A percentile compares a stretch with the other conserved stretches of the same genome.
phyloP scores from a whole-genome alignment of 2,329 filamentous ascomycete genomes.

The Juglanconis juglandina region DNA sequence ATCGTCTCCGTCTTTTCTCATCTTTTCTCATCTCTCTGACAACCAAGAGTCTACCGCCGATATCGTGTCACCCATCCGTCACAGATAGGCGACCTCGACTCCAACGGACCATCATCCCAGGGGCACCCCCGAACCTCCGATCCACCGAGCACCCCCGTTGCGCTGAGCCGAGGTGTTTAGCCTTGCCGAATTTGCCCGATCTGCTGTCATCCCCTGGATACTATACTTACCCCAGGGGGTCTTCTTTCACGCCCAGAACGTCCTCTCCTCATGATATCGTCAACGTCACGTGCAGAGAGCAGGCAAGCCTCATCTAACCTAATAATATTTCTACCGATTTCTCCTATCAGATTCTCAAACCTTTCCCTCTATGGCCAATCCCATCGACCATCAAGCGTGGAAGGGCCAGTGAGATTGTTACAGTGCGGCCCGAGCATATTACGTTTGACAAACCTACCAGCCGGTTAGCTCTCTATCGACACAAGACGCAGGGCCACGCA shows the following conservation, averaged over 20 bases:
- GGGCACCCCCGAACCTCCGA: conserved; percentile 9
- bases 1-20: neutral
- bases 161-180: conserved; percentile 3
- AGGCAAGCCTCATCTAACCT: neutral
- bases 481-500: neutral
- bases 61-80: conserved; percentile 8
- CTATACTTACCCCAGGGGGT: neutral
- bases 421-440: neutral
- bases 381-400: neutral
- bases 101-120: neutral
- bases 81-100: neutral
- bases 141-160: conserved; percentile 11
- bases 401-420: neutral
- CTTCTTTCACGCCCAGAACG: neutral
- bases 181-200: conserved; percentile 1
- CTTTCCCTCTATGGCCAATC: neutral
- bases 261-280: neutral
- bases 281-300: neutral
- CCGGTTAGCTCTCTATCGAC: neutral
- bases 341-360: neutral
- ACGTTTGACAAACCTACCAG: neutral
- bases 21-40: neutral
- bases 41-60: conserved; percentile 13
- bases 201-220: neutral
- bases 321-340: conserved; percentile 11